These are phyloP conservation scores for Diophrys sp. DNA, from an alignment of 73 alveolate species.

Conservation along the genomic window DNA sequence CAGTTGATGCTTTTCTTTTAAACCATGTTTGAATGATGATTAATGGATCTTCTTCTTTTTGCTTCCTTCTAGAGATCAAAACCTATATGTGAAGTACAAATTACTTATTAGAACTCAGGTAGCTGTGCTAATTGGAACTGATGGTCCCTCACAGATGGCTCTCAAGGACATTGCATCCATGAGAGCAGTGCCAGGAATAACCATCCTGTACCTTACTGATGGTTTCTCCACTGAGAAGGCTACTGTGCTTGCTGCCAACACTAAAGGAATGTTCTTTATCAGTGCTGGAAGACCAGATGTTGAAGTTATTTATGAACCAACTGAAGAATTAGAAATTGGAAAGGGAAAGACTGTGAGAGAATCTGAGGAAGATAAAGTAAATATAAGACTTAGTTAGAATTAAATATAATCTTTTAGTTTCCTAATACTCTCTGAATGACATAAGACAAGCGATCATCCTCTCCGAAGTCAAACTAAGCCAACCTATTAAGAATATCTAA, in stretches of 20 bases:
- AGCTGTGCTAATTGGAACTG: constrained; percentile 84
- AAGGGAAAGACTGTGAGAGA: constrained; percentile 39
- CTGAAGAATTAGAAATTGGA: constrained; percentile 62
- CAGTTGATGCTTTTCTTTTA: no score
- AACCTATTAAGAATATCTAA: no score
- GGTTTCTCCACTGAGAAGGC: constrained; percentile 70
- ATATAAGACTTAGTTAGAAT: no score
- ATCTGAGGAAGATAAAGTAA: constrained; percentile 43
- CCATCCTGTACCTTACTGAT: constrained; percentile 76
- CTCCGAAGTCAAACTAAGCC: no score
- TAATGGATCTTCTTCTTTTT: no score
- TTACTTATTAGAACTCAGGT: no score
- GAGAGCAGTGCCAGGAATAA: constrained; percentile 68
- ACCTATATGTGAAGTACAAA: no score
- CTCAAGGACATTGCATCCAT: constrained; percentile 73
- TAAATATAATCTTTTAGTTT: no score
- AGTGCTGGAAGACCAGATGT: constrained; percentile 72
- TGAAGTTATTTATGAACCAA: constrained; percentile 45
- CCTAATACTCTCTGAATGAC: no score
- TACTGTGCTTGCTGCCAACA: constrained; percentile 71
- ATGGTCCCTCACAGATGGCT: constrained; percentile 82
- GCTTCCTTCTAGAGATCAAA: no score
- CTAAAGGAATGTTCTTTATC: constrained; percentile 58
- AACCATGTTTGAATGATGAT: no score
- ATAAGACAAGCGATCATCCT: no score